A percentile compares a stretch with the other conserved stretches of the same genome.
These are phyloP conservation scores for Cetraspora pellucida DNA, from an alignment of 192 early-diverging fungal genomes.

Conservation along the genomic window DNA sequence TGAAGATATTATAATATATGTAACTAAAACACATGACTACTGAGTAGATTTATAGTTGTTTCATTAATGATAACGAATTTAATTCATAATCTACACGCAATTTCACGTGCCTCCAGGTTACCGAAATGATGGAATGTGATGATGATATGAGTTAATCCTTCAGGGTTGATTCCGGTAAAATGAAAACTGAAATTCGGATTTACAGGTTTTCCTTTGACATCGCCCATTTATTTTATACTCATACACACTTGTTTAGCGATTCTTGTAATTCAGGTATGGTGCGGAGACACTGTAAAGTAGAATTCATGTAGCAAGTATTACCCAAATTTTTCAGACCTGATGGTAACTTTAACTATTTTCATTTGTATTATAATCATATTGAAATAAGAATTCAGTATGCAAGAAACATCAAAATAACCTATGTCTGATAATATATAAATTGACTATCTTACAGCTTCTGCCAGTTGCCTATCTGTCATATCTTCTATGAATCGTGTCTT, in stretches of 20 bases:
- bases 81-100: too few relatives aligned
- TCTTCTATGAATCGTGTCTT: constrained; percentile 85
- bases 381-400: background rate
- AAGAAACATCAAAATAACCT: background rate
- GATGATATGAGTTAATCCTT: too few relatives aligned
- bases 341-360: constrained; percentile 79
- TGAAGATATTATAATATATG: too few relatives aligned
- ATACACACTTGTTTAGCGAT: constrained; percentile 57
- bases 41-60: too few relatives aligned
- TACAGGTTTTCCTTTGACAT: too few relatives aligned
- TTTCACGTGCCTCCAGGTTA: too few relatives aligned
- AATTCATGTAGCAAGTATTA: constrained; percentile 91
- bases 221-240: background rate
- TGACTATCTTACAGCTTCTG: constrained; percentile 68
- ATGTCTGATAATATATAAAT: background rate
- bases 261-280: constrained; percentile 79
- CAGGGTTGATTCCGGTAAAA: too few relatives aligned
- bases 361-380: background rate
- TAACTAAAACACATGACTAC: too few relatives aligned
- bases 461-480: constrained; percentile 85
- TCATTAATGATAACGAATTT: too few relatives aligned
- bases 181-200: too few relatives aligned
- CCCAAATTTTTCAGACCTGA: constrained; percentile 89
- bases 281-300: constrained; percentile 92
- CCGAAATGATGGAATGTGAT: too few relatives aligned